A percentile compares a stretch with the other conserved stretches of the same genome.
phyloP scores from a whole-genome alignment of 139 green algal genomes.

The Chlamydomonas sp. region DNA sequence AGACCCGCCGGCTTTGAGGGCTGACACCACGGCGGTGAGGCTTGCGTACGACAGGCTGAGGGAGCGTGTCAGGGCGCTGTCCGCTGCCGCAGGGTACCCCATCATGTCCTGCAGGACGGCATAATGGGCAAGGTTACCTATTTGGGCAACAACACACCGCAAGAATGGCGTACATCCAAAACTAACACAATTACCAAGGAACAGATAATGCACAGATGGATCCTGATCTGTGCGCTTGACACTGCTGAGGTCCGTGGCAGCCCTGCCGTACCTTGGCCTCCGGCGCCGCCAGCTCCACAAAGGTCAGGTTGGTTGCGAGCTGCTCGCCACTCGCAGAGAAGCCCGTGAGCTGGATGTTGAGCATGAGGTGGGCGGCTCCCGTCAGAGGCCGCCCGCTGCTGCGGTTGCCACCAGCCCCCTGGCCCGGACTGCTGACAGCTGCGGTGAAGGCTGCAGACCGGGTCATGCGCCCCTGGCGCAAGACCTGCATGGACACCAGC shows the following conservation, averaged over 20 bases:
- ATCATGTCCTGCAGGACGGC: conserved; percentile 32
- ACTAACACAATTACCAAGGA: too few relatives aligned
- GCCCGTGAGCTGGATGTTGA: conserved; percentile 48
- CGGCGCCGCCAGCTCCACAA: conserved; percentile 58
- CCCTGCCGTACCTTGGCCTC: conserved; percentile 42
- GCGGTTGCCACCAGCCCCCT: neutral
- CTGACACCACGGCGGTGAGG: conserved; percentile 46
- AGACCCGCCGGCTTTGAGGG: conserved; percentile 13
- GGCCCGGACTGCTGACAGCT: neutral
- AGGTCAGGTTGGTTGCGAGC: conserved; percentile 44
- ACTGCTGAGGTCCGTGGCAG: too few relatives aligned
- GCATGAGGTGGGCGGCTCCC: conserved; percentile 44
- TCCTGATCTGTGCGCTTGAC: too few relatives aligned
- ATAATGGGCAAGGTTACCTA: neutral
- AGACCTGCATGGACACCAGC: neutral
- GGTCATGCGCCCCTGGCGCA: conserved; percentile 31
- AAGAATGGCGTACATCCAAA: neutral
- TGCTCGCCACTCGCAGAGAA: conserved; percentile 37
- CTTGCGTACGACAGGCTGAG: conserved; percentile 43
- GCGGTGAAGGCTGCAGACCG: neutral
- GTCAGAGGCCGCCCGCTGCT: neutral
- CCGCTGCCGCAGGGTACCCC: conserved; percentile 3
- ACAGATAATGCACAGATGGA: too few relatives aligned
- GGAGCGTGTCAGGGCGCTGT: conserved; percentile 37
- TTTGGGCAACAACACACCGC: neutral